Conservation (phyloP, 176 grass and related monocot species). For the Urochloa ruziziensis region DNA sequence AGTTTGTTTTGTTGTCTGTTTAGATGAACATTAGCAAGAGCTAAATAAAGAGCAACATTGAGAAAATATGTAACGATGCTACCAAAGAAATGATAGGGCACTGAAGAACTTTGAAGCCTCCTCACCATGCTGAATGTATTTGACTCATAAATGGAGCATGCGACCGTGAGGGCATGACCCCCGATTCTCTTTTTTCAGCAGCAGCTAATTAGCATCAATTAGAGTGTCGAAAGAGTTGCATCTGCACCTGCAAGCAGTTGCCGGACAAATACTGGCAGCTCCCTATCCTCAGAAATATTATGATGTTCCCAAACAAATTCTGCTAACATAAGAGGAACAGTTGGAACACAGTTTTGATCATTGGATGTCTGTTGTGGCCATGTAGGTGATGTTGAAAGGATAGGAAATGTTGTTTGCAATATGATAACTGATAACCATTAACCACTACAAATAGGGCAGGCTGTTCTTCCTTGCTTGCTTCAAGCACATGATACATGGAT, state of each 20-base stretch:
- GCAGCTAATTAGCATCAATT: not conserved
- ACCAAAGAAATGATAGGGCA: not conserved
- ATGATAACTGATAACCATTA: not conserved
- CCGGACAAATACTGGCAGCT: not conserved
- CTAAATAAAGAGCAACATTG: not conserved
- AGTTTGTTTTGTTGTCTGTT: not conserved
- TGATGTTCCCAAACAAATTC: not conserved
- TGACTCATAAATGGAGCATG: not conserved
- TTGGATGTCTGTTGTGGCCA: not conserved
- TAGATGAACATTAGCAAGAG: not conserved
- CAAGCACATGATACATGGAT: not conserved
- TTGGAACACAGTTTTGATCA: not conserved
- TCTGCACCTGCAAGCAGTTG: not conserved
- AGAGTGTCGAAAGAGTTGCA: not conserved
- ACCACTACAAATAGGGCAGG: not conserved
- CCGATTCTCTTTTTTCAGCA: not conserved
- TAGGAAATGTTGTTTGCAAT: not conserved
- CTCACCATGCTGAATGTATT: not conserved
- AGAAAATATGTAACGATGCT: not conserved
- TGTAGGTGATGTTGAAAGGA: not conserved
- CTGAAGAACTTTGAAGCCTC: not conserved
- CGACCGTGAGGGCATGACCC: not conserved
- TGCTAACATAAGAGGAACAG: not conserved
- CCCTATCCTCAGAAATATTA: not conserved
- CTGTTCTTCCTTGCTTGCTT: not conserved